Evolutionary conservation across 2,329 filamentous ascomycete genomes (phyloP).

Genomic region (Cladosporium oxysporum): DNA sequence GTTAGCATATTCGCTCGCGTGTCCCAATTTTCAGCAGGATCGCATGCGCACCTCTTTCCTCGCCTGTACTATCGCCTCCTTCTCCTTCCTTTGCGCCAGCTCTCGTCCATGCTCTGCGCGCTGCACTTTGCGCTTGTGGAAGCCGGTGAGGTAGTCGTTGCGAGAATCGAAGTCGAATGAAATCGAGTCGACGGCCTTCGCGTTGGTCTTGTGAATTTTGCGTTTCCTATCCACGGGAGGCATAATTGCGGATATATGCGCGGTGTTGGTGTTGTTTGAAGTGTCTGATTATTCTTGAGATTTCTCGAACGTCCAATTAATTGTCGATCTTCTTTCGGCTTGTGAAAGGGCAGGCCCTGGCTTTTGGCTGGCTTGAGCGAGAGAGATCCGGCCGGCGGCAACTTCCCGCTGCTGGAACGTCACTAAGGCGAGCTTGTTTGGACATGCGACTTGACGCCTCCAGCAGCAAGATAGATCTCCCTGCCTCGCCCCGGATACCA

Average conservation of each 20-base stretch:
- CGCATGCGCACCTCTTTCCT: conserved; percentile 68
- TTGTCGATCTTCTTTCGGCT: conserved; percentile 18
- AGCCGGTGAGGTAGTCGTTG: conserved; percentile 87
- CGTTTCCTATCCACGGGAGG: conserved; percentile 5
- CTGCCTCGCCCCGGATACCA: not conserved
- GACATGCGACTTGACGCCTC: conserved; percentile 8
- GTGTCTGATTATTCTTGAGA: not conserved
- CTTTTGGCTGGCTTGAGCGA: not conserved
- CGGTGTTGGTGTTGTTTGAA: not conserved
- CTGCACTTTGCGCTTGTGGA: conserved; percentile 92
- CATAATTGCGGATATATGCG: conserved; percentile 20
- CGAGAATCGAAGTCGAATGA: conserved; percentile 79
- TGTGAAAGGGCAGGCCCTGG: conserved; percentile 4
- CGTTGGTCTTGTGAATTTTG: conserved; percentile 12
- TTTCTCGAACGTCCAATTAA: conserved; percentile 11
- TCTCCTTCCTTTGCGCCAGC: conserved; percentile 72
- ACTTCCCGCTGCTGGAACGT: conserved; percentile 13
- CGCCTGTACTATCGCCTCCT: conserved; percentile 72
- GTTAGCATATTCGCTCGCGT: not conserved
- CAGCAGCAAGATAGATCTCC: not conserved
- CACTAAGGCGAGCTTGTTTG: conserved; percentile 13
- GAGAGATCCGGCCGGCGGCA: not conserved
- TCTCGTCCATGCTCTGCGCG: conserved; percentile 84
- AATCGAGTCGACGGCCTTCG: conserved; percentile 67
- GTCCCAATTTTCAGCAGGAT: not conserved